These are phyloP conservation scores for Dendrobium nobile DNA, from an alignment of 106 monocot species.

Conservation along the genomic window DNA sequence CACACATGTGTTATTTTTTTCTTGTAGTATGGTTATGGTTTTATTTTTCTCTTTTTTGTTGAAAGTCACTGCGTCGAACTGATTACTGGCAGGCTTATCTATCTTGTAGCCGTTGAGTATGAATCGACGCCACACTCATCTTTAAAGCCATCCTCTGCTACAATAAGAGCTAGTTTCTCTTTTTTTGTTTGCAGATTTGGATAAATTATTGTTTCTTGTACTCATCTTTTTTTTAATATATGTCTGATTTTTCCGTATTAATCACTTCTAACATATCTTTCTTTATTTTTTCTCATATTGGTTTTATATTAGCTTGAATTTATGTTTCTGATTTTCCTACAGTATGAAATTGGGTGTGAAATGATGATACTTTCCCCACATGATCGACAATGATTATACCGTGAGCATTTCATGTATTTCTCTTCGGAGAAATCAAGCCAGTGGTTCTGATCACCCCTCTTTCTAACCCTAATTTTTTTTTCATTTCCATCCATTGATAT, in stretches of 20 bases:
- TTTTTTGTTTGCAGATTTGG: not conserved
- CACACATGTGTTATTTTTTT: too few relatives aligned
- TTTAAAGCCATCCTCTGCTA: not conserved
- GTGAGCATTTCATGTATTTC: slow-evolving; percentile 3
- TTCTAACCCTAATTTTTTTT: too few relatives aligned
- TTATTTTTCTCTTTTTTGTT: too few relatives aligned
- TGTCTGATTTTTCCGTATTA: too few relatives aligned
- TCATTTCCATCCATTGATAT: not conserved
- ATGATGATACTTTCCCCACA: slow-evolving; percentile 16
- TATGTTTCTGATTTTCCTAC: not conserved
- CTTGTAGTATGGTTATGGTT: too few relatives aligned
- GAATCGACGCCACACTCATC: not conserved
- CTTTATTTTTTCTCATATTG: not conserved
- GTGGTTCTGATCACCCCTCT: slow-evolving; percentile 16
- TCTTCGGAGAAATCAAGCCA: slow-evolving; percentile 16
- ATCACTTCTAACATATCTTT: too few relatives aligned
- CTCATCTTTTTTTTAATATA: too few relatives aligned
- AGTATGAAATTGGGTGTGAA: not conserved
- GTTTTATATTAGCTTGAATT: not conserved
- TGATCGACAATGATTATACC: slow-evolving; percentile 10
- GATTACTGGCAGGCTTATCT: not conserved
- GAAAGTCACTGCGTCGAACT: not conserved
- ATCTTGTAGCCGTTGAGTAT: not conserved
- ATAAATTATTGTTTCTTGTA: not conserved
- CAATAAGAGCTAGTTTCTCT: not conserved